A percentile compares a stretch with the other conserved stretches of the same genome.
Evolutionary conservation across 108 stramenopile genomes (phyloP).

Genomic region (Nitzschia sp.): DNA sequence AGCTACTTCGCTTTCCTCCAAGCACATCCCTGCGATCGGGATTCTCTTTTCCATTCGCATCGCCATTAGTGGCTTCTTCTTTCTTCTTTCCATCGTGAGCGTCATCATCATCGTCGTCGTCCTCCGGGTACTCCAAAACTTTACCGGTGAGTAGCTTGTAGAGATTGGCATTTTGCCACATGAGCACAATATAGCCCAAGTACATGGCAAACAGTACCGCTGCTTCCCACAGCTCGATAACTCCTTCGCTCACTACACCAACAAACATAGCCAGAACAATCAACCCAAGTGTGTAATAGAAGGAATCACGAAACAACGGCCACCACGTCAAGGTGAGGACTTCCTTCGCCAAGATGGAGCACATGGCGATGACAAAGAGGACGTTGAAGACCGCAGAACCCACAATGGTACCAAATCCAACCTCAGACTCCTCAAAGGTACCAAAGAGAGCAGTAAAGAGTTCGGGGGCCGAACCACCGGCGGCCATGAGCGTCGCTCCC

Average conservation of each 20-base stretch:
- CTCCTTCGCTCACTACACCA: slow-evolving; percentile 37
- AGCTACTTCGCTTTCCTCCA: slow-evolving; percentile 14
- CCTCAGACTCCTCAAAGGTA: slow-evolving; percentile 64
- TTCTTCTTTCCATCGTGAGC: neutral
- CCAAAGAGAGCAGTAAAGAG: slow-evolving; percentile 79
- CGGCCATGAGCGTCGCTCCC: slow-evolving; percentile 80
- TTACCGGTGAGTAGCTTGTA: slow-evolving; percentile 63
- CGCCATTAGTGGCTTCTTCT: slow-evolving; percentile 10
- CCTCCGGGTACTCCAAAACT: slow-evolving; percentile 35
- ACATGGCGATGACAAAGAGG: slow-evolving; percentile 81
- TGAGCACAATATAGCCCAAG: slow-evolving; percentile 72
- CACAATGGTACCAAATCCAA: slow-evolving; percentile 90
- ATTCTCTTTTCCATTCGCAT: neutral
- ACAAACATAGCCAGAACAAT: slow-evolving; percentile 56
- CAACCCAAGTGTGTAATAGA: slow-evolving; percentile 66
- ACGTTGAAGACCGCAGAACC: slow-evolving; percentile 88
- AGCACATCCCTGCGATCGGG: no score
- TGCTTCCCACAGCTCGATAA: slow-evolving; percentile 75
- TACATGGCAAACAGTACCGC: slow-evolving; percentile 74
- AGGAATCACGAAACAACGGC: slow-evolving; percentile 78
- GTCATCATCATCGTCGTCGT: slow-evolving; percentile 25
- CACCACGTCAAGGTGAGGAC: slow-evolving; percentile 79
- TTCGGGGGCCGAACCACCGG: slow-evolving; percentile 84
- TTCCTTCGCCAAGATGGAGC: slow-evolving; percentile 66
- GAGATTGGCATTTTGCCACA: slow-evolving; percentile 64